Percentiles rank a stretch among this genome's conserved stretches.
These are phyloP conservation scores for Colletotrichum navitas DNA, from an alignment of 2,329 filamentous ascomycete species.

Conservation along the genomic window DNA sequence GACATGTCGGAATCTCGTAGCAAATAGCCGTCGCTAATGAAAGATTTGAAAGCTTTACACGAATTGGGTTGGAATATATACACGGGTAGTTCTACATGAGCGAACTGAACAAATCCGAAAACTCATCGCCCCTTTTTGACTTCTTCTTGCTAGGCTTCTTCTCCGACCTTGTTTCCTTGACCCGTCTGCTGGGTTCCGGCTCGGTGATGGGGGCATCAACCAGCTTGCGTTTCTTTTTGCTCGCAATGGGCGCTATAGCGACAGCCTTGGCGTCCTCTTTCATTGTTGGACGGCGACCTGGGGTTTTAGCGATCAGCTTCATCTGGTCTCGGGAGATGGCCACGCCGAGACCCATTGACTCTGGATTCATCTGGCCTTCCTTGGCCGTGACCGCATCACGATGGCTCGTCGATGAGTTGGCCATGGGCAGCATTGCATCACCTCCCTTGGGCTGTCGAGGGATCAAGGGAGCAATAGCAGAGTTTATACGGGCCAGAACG, in stretches of 20 bases:
- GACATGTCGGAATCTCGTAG: slow-evolving; percentile 33
- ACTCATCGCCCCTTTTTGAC: slow-evolving; percentile 71
- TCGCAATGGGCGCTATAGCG: neutral
- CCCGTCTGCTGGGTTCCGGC: neutral
- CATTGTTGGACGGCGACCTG: neutral
- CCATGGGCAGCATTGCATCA: neutral
- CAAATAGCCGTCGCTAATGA: slow-evolving; percentile 41
- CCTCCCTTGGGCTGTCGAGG: slow-evolving; percentile 29
- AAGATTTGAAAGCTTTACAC: slow-evolving; percentile 32
- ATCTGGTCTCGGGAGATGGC: slow-evolving; percentile 47
- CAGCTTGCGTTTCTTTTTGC: slow-evolving; percentile 27
- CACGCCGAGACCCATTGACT: slow-evolving; percentile 47
- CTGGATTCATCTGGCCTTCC: slow-evolving; percentile 40
- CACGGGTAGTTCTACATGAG: slow-evolving; percentile 55
- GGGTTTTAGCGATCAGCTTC: slow-evolving; percentile 2
- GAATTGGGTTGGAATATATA: neutral
- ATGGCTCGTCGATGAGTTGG: neutral
- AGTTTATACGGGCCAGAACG: slow-evolving; percentile 70
- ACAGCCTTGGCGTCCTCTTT: neutral
- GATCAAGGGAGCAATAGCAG: slow-evolving; percentile 55
- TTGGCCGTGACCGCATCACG: neutral
- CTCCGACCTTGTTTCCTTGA: slow-evolving; percentile 49
- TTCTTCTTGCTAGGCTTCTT: slow-evolving; percentile 50
- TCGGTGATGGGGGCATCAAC: neutral
- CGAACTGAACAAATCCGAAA: slow-evolving; percentile 79